A percentile compares a stretch with the other conserved stretches of the same genome.
Conservation (phyloP, 371 early-diverging fungal species). For the Lichtheimia corymbifera region DNA sequence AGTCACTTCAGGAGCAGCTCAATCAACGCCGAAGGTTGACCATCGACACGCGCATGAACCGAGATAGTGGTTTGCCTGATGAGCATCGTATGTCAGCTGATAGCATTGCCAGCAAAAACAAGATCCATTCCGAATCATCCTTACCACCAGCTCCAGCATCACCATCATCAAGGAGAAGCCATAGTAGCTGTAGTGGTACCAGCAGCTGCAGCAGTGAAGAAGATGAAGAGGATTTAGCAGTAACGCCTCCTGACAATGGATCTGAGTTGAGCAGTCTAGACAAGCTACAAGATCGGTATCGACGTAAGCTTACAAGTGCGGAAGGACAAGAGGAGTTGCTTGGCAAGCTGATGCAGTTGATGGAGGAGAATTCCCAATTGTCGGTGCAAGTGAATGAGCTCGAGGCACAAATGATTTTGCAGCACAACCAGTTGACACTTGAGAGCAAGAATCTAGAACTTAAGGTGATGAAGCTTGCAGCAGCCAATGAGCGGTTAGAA, state of each 20-base stretch:
- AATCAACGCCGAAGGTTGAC: constrained; percentile 15
- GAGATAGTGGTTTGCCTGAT: constrained; percentile 20
- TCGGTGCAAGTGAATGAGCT: constrained; percentile 36
- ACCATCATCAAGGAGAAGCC: too few relatives aligned
- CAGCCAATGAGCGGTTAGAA: constrained; percentile 53
- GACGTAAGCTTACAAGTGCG: constrained; percentile 7
- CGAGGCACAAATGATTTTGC: constrained; percentile 41
- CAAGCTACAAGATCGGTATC: constrained; percentile 10
- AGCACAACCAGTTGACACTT: constrained; percentile 34
- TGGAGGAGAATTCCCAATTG: constrained; percentile 40
- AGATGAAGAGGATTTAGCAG: constrained; percentile 2
- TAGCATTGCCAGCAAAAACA: constrained; percentile 10
- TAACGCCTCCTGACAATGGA: background rate
- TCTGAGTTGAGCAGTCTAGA: background rate
- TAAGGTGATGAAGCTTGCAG: constrained; percentile 42
- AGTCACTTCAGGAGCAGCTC: constrained; percentile 16
- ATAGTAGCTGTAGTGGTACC: too few relatives aligned
- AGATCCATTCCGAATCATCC: background rate
- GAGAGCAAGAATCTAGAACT: constrained; percentile 47
- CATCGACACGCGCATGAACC: constrained; percentile 9
- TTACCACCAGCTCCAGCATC: background rate
- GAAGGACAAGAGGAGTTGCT: constrained; percentile 25
- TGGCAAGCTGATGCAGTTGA: constrained; percentile 25
- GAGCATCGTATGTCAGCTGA: constrained; percentile 11
- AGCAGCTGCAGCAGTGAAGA: background rate